Conservation (phyloP, 176 grass and related monocot genomes). For the Aegilops umbellulata region DNA sequence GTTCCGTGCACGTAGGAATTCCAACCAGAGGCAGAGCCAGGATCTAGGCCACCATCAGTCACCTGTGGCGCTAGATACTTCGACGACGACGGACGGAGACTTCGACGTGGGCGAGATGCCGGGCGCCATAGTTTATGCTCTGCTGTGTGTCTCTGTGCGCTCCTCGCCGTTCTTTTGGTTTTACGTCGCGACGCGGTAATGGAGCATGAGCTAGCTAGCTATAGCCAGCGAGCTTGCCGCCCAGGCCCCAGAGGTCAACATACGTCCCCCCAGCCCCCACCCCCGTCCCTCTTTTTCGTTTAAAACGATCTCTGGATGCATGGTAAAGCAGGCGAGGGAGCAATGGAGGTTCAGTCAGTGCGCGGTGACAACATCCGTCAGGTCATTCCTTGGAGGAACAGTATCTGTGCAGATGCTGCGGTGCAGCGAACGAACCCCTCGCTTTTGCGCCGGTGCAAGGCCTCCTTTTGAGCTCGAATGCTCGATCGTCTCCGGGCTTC, state of each 20-base stretch:
- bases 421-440: not conserved
- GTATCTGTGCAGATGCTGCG: not conserved
- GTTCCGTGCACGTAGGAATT: not conserved
- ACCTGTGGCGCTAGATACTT: not conserved
- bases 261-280: not conserved
- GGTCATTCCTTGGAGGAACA: not conserved
- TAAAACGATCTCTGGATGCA: not conserved
- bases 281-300: not conserved
- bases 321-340: slow-evolving; percentile 11
- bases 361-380: slow-evolving; percentile 21
- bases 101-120: not conserved
- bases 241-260: slow-evolving; percentile 8
- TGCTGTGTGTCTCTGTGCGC: not conserved
- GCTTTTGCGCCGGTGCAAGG: not conserved
- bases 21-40: not conserved
- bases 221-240: too few species aligned
- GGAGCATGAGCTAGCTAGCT: not conserved
- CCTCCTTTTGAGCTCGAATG: not conserved
- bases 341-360: slow-evolving; percentile 39
- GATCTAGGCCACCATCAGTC: not conserved
- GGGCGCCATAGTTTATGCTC: not conserved
- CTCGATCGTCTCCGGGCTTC: not conserved
- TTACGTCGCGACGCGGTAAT: slow-evolving; percentile 6
- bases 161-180: slow-evolving; percentile 3
- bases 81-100: not conserved